These are phyloP conservation scores for Catharanthus roseus DNA, from an alignment of 257 asterid genomes.

Conservation along the genomic window DNA sequence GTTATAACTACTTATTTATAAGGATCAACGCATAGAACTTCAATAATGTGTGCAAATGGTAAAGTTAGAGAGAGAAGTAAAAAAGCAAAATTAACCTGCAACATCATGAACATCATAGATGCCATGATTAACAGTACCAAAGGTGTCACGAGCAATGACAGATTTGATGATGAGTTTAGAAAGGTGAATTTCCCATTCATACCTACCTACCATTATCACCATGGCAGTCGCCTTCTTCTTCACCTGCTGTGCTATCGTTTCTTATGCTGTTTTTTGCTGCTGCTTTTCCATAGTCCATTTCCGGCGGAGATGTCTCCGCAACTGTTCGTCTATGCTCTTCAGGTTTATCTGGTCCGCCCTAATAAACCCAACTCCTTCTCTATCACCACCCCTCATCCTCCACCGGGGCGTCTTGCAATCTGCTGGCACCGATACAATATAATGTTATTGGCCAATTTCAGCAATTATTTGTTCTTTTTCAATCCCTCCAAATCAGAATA, in stretches of 20 bases:
- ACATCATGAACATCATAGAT: constrained; percentile 69
- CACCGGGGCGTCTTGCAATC: no score
- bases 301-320: constrained; percentile 56
- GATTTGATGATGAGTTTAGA: constrained; percentile 55
- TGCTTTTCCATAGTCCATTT: constrained; percentile 53
- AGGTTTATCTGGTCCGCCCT: constrained; percentile 87
- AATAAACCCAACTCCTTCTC: constrained; percentile 35
- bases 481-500: no score
- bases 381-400: no score
- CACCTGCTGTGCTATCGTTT: constrained; percentile 18
- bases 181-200: constrained; percentile 76
- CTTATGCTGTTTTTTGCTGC: background rate
- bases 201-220: no score
- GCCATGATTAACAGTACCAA: constrained; percentile 84
- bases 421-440: no score
- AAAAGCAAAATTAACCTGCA: constrained; percentile 41
- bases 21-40: background rate
- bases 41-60: background rate
- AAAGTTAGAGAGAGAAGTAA: background rate
- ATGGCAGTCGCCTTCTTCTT: no score
- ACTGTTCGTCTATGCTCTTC: constrained; percentile 67
- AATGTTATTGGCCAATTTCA: no score
- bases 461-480: no score
- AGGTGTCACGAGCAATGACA: constrained; percentile 71
- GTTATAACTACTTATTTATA: background rate